Evolutionary conservation across 1,284 basidiomycete species (phyloP), one percentile per base, ranked within the genome.

Genomic region (Ceratobasidium papillatum): DNA sequence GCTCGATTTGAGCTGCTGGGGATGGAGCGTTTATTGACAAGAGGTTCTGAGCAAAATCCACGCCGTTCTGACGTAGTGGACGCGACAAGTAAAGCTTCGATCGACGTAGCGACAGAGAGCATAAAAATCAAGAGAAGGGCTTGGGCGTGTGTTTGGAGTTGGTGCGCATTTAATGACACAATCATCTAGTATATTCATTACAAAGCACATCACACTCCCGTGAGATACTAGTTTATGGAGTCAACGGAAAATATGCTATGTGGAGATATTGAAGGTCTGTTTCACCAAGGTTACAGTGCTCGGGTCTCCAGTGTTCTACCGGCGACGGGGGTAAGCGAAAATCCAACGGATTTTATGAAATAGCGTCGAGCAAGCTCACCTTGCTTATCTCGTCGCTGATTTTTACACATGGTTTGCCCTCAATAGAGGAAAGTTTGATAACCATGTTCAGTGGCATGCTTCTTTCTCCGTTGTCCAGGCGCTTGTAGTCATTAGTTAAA

Each of bases 361-460:
- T 30, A 19, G 22, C 30, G 45, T 17, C 14, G 56, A 73, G 22
- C n/a, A 22, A 19, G 71, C 71, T n/a, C 75, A 93, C 95, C 88
- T 97, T 98, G 5, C 85, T 90, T 75, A 92, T 82, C 79, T 98
- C 95, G 81, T 98, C 96, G 76, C 94, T 95, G 78, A 98, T 90
- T 83, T 98, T 98, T 77, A 98, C 89, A 78, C 94, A 96, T 0
- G 90, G 89, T 75, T 86, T 85, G 12, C 87, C 87, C 78, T 94
- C 85, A 14, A 96, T 90, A 59, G 88, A 87, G 38, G 88, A 87
- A 7, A 98, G 85, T 82, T 98, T 98, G 83, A 97, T 95, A 51
- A 98, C 95, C 81, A 98, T 98, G 80, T 96, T 97, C 77, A 98
- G 83, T 30, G 94, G 88, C 80, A 90, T 93, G 81, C 91, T 94